Evolutionary conservation across 1,139 yeast species (phyloP).

Genomic region (Saccharomyces pastorianus): DNA sequence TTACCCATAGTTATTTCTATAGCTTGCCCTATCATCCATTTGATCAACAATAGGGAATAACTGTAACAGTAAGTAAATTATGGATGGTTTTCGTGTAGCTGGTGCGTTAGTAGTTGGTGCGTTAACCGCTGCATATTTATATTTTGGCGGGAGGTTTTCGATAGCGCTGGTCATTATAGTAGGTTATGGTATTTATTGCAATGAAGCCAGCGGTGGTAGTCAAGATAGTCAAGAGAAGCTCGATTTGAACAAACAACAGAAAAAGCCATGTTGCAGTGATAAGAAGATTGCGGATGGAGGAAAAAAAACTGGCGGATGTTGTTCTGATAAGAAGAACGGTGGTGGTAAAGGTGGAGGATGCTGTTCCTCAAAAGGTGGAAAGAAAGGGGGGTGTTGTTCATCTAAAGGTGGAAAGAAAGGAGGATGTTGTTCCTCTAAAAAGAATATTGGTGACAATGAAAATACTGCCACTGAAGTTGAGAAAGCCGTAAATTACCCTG

Average conservation of each 20-base stretch:
- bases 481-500: slow-evolving; percentile 14
- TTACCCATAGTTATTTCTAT: neutral
- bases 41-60: neutral
- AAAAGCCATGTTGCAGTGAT: slow-evolving; percentile 4
- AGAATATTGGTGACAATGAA: slow-evolving; percentile 2
- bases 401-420: slow-evolving; percentile 11
- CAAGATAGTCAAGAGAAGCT: neutral
- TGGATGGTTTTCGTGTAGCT: slow-evolving; percentile 1
- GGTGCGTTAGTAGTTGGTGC: slow-evolving; percentile 5
- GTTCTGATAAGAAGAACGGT: slow-evolving; percentile 1
- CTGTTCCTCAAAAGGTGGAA: slow-evolving; percentile 5
- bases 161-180: slow-evolving; percentile 27
- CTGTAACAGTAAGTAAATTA: neutral
- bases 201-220: slow-evolving; percentile 4
- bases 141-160: slow-evolving; percentile 34
- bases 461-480: slow-evolving; percentile 3
- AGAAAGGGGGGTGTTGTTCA: slow-evolving; percentile 14
- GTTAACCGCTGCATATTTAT: slow-evolving; percentile 8
- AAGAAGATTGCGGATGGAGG: neutral
- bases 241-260: neutral
- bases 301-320: slow-evolving; percentile 1
- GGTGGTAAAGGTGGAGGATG: slow-evolving; percentile 6
- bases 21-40: neutral
- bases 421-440: slow-evolving; percentile 8
- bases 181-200: slow-evolving; percentile 24